Conservation (phyloP, 139 green algal genomes). For the Chlorella sp. region DNA sequence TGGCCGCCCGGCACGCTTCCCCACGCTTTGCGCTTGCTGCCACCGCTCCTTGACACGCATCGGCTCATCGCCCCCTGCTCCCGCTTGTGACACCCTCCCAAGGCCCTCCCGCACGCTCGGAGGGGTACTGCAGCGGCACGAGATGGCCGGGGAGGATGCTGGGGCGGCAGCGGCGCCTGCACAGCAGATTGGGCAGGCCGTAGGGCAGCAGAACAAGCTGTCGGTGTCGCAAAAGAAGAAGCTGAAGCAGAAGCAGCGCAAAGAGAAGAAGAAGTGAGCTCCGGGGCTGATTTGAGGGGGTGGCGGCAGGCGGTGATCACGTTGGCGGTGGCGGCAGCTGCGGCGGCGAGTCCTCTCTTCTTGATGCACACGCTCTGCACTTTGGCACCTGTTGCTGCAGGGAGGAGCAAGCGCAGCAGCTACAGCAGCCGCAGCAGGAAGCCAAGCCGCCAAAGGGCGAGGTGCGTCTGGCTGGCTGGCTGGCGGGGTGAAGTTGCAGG, state of each 20-base stretch:
- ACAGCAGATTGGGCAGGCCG: not conserved
- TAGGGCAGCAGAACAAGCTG: conserved; percentile 36
- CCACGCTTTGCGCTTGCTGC: too few species aligned
- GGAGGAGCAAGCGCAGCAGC: conserved; percentile 14
- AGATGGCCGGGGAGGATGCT: too few species aligned
- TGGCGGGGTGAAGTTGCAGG: not conserved
- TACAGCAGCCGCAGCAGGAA: not conserved
- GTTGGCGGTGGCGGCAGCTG: not conserved
- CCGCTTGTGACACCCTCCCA: too few species aligned
- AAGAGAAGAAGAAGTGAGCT: conserved; percentile 36
- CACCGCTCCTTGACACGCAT: too few species aligned
- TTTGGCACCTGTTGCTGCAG: not conserved
- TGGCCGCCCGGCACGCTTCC: too few species aligned
- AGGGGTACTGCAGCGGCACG: too few species aligned
- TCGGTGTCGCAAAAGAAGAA: conserved; percentile 46
- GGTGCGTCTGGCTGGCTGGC: conserved; percentile 1
- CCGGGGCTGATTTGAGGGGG: not conserved
- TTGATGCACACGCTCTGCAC: not conserved
- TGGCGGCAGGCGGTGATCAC: not conserved
- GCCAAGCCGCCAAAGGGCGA: not conserved
- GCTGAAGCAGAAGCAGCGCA: conserved; percentile 50
- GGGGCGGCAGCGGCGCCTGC: too few species aligned
- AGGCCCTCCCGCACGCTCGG: too few species aligned
- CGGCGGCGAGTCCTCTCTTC: not conserved
- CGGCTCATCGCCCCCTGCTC: too few species aligned